These are phyloP conservation scores for Mortierella antarctica DNA, from an alignment of 192 early-diverging fungal species.

Conservation along the genomic window DNA sequence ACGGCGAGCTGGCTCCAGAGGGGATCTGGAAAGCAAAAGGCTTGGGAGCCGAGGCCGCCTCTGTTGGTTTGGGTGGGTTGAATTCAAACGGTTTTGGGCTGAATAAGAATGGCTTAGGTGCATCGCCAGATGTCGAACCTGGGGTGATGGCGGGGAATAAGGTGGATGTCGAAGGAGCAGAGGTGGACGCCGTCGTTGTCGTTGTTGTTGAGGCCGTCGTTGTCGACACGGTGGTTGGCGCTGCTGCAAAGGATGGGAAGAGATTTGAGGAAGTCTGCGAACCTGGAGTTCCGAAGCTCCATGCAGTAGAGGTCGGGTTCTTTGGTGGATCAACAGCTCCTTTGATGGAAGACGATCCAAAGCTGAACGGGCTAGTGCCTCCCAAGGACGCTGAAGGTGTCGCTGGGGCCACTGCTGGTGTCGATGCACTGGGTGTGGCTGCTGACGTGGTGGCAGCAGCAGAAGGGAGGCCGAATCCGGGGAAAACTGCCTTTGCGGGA, in stretches of 20 bases:
- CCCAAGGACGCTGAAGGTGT: neutral
- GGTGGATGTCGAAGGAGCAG: neutral
- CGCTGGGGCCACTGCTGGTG: neutral
- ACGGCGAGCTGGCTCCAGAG: neutral
- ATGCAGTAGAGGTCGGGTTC: conserved; percentile 17
- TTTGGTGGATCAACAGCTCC: conserved; percentile 33
- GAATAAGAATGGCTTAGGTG: conserved; percentile 1
- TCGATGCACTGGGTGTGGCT: neutral
- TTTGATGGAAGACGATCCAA: conserved; percentile 30
- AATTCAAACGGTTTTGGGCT: conserved; percentile 5
- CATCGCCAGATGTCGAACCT: neutral
- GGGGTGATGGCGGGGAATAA: neutral
- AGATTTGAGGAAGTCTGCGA: neutral
- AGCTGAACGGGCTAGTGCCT: conserved; percentile 3
- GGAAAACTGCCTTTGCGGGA: neutral
- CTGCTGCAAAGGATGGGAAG: neutral
- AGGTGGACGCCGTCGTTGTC: neutral
- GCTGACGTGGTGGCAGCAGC: neutral
- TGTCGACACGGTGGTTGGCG: neutral
- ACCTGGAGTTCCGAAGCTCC: conserved; percentile 6
- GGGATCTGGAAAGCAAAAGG: conserved; percentile 23
- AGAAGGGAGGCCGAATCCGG: neutral
- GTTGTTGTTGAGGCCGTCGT: neutral
- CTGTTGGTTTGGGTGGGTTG: neutral
- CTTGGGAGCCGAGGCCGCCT: conserved; percentile 3